Base-by-base conservation (phyloP, 2,329 filamentous ascomycete species). In the Lasiodiplodia gonubiensis region DNA sequence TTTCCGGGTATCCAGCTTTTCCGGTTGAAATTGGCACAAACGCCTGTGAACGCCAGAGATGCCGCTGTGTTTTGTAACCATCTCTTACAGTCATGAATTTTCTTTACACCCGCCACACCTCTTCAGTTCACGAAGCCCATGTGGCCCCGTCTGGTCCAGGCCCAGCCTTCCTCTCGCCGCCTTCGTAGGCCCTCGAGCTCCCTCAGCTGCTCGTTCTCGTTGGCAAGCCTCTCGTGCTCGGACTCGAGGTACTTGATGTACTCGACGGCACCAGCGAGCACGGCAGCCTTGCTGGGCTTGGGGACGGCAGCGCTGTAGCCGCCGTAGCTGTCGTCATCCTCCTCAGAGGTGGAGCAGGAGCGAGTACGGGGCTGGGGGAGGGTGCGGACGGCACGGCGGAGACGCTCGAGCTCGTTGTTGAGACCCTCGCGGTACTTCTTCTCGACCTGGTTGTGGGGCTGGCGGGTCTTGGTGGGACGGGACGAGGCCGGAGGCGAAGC, bases 391-490 rank as follows among this genome's bases (percentile, higher is more conserved):
- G 74, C 72, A 18, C 70, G 68, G 23, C 74, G 68, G 21, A 77
- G 64, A n/a, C 74, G 70, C 66, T 77, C 75, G 53, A 77, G 72
- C 48, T 76, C 74, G 2, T 72, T 71, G 46, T 77, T 77, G 27
- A 77, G 71, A 18, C 75, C 75, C 57, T 75, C 72, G 51, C 74
- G 74, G 68, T 75, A 75, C 67, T 75, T 75, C 67, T 73, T 72
- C 68, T 75, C 74, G 53, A 78, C 75, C 65, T 78, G 76, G 61
- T 78, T 78, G 70, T 78, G 76, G 14, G 77, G 77, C n/a, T 71
- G 72, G 69, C 68, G 70, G 23, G 68, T 67, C 57, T 67, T 63
- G 66, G 25, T 48, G 68, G 25, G 30, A 51, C n/a, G 71, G 68
- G 49, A 64, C 18, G 67, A 67, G 27, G 67, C 35, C 18, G 66